Evolutionary conservation across 1,139 yeast species (phyloP).

Genomic region (Pichia sp.): DNA sequence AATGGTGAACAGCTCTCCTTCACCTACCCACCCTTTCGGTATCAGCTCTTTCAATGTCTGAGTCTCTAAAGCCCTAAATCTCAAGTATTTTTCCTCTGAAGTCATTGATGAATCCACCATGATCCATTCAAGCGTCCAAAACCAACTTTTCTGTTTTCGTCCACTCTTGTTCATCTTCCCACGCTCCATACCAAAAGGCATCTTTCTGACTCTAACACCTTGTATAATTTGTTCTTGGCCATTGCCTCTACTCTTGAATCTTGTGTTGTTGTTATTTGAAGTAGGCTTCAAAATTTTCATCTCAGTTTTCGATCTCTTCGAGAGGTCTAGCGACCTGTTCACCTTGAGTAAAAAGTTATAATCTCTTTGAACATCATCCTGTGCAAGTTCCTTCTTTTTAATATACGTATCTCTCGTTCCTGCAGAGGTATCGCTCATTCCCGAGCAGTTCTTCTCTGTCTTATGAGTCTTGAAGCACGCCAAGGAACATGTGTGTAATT

Average conservation of each 20-base stretch:
- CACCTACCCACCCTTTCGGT: constrained; percentile 13
- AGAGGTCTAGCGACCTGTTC: constrained; percentile 48
- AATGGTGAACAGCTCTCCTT: background rate
- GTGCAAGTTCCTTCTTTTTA: constrained; percentile 36
- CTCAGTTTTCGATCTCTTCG: constrained; percentile 37
- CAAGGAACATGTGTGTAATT: constrained; percentile 57
- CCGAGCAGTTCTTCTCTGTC: constrained; percentile 54
- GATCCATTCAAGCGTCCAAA: constrained; percentile 78
- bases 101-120: constrained; percentile 1
- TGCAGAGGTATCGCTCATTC: constrained; percentile 40
- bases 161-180: constrained; percentile 61
- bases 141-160: constrained; percentile 34
- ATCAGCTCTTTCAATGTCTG: background rate
- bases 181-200: constrained; percentile 78
- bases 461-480: constrained; percentile 71
- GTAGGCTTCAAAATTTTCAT: constrained; percentile 12
- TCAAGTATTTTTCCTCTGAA: constrained; percentile 2
- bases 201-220: constrained; percentile 43
- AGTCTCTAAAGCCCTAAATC: constrained; percentile 5
- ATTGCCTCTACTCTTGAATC: background rate
- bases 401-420: constrained; percentile 46
- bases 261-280: constrained; percentile 26
- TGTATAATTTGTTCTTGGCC: constrained; percentile 2
- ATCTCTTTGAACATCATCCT: constrained; percentile 61
- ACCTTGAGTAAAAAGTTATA: constrained; percentile 65